phyloP scores from a whole-genome alignment of 169 alveolate species.

The Blepharisma undulans region DNA sequence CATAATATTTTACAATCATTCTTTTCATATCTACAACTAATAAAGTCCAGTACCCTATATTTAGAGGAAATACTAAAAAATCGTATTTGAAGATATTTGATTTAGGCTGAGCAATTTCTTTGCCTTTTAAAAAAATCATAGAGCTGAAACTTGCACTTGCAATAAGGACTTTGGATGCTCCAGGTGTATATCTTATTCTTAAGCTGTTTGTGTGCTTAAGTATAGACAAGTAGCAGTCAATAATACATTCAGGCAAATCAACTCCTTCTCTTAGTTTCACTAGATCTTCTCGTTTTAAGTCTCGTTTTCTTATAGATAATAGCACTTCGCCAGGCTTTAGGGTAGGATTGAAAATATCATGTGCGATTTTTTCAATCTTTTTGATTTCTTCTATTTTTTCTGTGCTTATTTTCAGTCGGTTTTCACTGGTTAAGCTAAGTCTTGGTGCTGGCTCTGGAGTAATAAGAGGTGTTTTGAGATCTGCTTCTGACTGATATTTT shows the following conservation, averaged over 20 bases:
- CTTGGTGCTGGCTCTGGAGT: not conserved
- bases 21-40: not conserved
- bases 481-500: not conserved
- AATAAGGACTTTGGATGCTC: not conserved
- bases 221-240: not conserved
- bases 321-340: not conserved
- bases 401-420: slow-evolving; percentile 6
- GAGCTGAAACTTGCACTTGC: not conserved
- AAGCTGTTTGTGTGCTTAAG: not conserved
- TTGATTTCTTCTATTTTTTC: not conserved
- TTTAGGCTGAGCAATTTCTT: not conserved
- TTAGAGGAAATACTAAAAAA: not conserved
- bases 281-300: not conserved
- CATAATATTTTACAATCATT: not conserved
- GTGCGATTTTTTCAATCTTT: slow-evolving; percentile 7
- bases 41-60: slow-evolving; percentile 16
- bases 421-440: not conserved
- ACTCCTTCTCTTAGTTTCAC: slow-evolving; percentile 13
- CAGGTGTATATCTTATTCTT: not conserved
- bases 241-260: slow-evolving; percentile 12
- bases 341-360: not conserved
- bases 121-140: not conserved
- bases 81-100: not conserved
- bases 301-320: not conserved
- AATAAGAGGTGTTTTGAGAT: not conserved